Base-by-base conservation (phyloP, 2,329 filamentous ascomycete species). In the Ustulina deusta region DNA sequence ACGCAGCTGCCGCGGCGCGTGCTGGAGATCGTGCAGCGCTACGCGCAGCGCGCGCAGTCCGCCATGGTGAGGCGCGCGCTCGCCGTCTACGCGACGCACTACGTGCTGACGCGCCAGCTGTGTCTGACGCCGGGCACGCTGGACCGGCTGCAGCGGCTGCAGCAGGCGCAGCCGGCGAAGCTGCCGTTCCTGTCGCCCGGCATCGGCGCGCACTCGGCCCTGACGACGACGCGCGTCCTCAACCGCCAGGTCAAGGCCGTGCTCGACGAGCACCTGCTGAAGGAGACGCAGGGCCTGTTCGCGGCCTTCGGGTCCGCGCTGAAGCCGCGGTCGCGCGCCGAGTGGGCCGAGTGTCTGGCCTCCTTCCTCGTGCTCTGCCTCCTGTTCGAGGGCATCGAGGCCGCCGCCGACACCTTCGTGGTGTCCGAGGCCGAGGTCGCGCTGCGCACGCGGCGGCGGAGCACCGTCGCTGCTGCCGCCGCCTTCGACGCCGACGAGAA, bases 371-470 rank as follows among this genome's bases (percentile, higher is more conserved):
- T 87, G 3, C 80, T 89, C 34, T 87, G 85, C 69, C 79, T 88
- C 42, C 87, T 87, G 74, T 87, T 89, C 85, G 86, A 89, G 77
- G 78, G 83, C 27, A 82, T 87, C 59, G 85, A 88, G 78, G 80
- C 82, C 34, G 82, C 85, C 7, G 80, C 85, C 36, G 86, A 88
- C 76, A 79, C 79, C 9, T 88, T 86, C 71, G 83, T 85, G 57
- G 77, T 85, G 11, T 79, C 82, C 32, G 81, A 85, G 71, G 86
- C 85, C 74, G 84, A 88, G 77, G 80, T 85, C 72, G 78, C 79
- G 65, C 72, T 83, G 64, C 79, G 81, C 46, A 81, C 80, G 65
- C 75, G 75, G 54, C 63, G 74, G 7, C 68, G 42, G 44, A 62
- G 65, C 27, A 59, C 40, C 13, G 22, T 29, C 34, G 17, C n/a